These are phyloP conservation scores for Solanum tarapatanum DNA, from an alignment of 257 asterid genomes.

Conservation along the genomic window DNA sequence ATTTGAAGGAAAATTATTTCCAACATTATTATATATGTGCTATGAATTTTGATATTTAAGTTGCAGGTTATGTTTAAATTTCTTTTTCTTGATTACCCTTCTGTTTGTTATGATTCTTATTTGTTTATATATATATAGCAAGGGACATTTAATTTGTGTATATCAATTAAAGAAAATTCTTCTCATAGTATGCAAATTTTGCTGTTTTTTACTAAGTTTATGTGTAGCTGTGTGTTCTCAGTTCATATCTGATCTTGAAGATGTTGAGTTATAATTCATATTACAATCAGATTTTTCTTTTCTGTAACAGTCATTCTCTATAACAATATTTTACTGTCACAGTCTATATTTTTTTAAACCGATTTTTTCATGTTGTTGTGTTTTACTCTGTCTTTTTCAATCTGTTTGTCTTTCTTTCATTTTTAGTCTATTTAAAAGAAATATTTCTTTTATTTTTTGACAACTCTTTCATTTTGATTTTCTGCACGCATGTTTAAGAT, in stretches of 20 bases:
- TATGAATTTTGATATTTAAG: not conserved
- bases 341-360: not conserved
- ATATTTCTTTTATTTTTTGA: not conserved
- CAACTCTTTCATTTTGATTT: no score
- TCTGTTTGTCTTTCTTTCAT: no score
- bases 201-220: not conserved
- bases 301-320: not conserved
- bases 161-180: not conserved
- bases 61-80: not conserved
- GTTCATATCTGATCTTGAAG: not conserved
- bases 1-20: not conserved
- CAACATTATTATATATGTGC: not conserved
- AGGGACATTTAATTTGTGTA: not conserved
- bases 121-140: not conserved
- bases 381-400: no score
- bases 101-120: not conserved
- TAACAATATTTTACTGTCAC: not conserved
- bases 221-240: not conserved
- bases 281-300: not conserved
- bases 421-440: not conserved
- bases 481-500: not conserved
- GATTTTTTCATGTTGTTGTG: not conserved
- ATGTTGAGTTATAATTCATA: not conserved
- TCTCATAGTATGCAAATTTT: not conserved
- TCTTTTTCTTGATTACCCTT: not conserved